Percentiles rank a stretch among this genome's conserved stretches.
These are phyloP conservation scores for Alternaria sp. DNA, from an alignment of 2,329 filamentous ascomycete species.

Conservation along the genomic window DNA sequence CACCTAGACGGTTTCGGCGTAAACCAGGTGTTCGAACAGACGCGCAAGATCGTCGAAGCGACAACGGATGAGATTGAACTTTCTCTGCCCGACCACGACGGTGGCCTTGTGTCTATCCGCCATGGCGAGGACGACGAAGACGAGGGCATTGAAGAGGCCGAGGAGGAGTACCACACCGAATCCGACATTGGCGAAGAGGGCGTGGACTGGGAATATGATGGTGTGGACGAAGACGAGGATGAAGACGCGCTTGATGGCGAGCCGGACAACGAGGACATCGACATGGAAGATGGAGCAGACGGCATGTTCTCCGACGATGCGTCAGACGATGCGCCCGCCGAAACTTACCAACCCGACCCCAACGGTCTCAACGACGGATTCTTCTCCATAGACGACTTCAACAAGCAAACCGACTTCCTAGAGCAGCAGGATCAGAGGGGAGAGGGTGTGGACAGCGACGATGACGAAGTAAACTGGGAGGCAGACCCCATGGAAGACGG, in stretches of 20 bases:
- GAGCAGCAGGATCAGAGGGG: slow-evolving; percentile 84
- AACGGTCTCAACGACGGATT: slow-evolving; percentile 95
- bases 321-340: slow-evolving; percentile 52
- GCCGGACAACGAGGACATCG: slow-evolving; percentile 37
- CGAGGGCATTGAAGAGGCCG: slow-evolving; percentile 42
- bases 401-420: slow-evolving; percentile 87
- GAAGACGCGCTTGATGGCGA: slow-evolving; percentile 39
- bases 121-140: slow-evolving; percentile 37
- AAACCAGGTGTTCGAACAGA: slow-evolving; percentile 93
- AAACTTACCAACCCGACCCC: slow-evolving; percentile 72
- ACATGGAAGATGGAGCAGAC: slow-evolving; percentile 42
- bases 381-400: slow-evolving; percentile 97
- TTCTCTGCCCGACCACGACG: slow-evolving; percentile 48
- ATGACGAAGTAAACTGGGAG: slow-evolving; percentile 85
- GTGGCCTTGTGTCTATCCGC: slow-evolving; percentile 22
- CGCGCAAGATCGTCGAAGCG: slow-evolving; percentile 78
- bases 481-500: slow-evolving; percentile 68
- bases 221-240: slow-evolving; percentile 39
- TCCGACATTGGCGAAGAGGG: slow-evolving; percentile 42
- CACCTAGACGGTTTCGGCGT: slow-evolving; percentile 87
- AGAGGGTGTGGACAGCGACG: slow-evolving; percentile 76
- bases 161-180: slow-evolving; percentile 34
- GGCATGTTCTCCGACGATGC: slow-evolving; percentile 52
- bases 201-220: slow-evolving; percentile 44
- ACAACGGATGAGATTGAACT: slow-evolving; percentile 61